Conservation (phyloP, 192 early-diverging fungal species). For the Lobosporangium transversale region DNA sequence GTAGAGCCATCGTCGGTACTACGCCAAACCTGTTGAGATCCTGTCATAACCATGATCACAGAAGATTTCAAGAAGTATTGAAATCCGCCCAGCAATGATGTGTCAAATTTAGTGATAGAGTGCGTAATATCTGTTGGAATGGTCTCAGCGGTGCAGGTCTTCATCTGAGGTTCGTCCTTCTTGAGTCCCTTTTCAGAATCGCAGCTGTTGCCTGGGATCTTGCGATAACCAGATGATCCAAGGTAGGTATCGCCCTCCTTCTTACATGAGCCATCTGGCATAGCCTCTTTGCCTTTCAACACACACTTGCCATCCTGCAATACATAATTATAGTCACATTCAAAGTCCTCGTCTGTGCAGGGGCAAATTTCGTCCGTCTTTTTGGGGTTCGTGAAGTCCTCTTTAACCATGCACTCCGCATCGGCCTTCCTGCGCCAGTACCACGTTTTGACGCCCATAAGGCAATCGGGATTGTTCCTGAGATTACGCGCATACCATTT, state of each 20-base stretch:
- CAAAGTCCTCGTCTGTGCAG: constrained; percentile 88
- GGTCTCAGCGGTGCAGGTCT: constrained; percentile 58
- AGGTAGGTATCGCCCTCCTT: constrained; percentile 69
- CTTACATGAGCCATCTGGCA: constrained; percentile 74
- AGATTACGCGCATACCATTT: constrained; percentile 72
- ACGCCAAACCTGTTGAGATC: constrained; percentile 69
- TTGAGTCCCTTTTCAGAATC: constrained; percentile 53
- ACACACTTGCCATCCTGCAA: constrained; percentile 70
- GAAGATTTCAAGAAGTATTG: constrained; percentile 75
- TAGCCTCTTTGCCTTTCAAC: constrained; percentile 58
- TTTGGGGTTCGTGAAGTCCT: constrained; percentile 65
- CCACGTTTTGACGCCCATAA: constrained; percentile 78
- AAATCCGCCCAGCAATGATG: constrained; percentile 25
- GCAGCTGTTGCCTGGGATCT: constrained; percentile 89
- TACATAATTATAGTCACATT: constrained; percentile 91
- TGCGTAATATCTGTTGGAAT: constrained; percentile 37
- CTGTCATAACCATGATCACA: constrained; percentile 69
- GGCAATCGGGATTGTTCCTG: constrained; percentile 70
- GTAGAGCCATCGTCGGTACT: constrained; percentile 78
- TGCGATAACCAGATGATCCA: constrained; percentile 81
- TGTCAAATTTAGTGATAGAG: constrained; percentile 39
- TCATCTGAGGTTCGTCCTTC: constrained; percentile 67
- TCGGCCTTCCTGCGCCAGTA: constrained; percentile 82
- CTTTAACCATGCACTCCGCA: constrained; percentile 79
- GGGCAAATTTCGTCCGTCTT: constrained; percentile 71